These are phyloP conservation scores for Tulasnella sp. DNA, from an alignment of 768 basidiomycete genomes.

Conservation along the genomic window DNA sequence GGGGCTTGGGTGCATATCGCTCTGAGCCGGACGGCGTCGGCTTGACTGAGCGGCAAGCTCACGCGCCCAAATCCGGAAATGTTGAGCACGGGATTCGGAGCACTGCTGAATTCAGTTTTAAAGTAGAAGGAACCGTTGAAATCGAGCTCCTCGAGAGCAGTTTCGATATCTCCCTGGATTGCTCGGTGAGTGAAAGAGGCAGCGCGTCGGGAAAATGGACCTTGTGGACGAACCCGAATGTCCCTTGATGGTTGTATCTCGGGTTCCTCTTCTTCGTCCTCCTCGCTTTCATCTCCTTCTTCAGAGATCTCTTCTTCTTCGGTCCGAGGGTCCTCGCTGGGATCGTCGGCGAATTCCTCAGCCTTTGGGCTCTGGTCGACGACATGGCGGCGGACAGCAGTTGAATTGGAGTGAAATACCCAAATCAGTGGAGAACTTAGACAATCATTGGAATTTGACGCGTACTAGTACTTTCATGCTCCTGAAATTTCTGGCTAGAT, in stretches of 20 bases:
- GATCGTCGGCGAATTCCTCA: neutral
- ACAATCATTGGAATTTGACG: too few species aligned
- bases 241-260: neutral
- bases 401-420: too few species aligned
- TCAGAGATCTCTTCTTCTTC: neutral
- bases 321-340: neutral
- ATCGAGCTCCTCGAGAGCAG: neutral
- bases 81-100: constrained; percentile 31
- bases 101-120: constrained; percentile 8
- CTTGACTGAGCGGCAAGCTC: constrained; percentile 32
- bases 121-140: neutral
- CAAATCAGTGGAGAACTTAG: too few species aligned
- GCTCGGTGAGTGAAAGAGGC: neutral
- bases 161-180: neutral
- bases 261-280: neutral
- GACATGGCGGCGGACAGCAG: too few species aligned
- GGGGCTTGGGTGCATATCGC: constrained; percentile 30
- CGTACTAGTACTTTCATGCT: too few species aligned
- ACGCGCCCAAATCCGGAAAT: constrained; percentile 31
- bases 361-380: too few species aligned
- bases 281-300: neutral
- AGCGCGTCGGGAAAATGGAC: neutral
- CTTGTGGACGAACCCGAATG: neutral
- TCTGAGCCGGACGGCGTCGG: constrained; percentile 32
- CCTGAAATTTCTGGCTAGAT: too few species aligned